Conservation (phyloP, 2,329 filamentous ascomycete species). For the Teratosphaeriaceae sp. region DNA sequence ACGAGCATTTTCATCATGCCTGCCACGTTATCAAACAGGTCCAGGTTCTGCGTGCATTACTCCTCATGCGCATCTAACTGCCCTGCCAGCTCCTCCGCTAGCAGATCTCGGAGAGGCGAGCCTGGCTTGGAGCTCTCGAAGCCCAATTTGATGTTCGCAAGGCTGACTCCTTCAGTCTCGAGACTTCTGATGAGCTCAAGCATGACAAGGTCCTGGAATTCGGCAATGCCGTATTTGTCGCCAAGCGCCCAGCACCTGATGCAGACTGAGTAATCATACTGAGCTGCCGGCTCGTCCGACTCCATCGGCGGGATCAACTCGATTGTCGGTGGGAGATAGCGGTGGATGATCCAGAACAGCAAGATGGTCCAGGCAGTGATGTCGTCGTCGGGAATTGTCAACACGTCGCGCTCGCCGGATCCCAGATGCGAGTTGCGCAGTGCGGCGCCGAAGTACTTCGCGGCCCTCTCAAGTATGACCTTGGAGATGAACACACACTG, state of each 20-base stretch:
- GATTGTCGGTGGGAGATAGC: no score
- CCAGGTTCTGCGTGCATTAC: neutral
- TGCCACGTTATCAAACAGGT: neutral
- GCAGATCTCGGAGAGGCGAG: neutral
- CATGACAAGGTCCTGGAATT: neutral
- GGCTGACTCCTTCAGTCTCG: neutral
- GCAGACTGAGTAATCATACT: neutral
- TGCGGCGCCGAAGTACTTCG: no score
- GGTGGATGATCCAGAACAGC: no score
- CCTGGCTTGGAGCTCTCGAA: neutral
- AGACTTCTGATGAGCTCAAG: neutral
- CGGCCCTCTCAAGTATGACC: neutral
- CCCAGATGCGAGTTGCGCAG: no score
- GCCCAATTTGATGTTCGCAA: neutral
- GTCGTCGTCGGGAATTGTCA: neutral
- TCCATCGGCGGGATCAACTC: no score
- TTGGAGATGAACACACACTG: neutral
- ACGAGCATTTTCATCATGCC: neutral
- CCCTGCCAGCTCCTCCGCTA: neutral
- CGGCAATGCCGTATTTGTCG: neutral
- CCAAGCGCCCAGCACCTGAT: neutral
- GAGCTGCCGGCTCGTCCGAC: no score
- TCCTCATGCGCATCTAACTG: neutral
- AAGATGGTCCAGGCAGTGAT: no score
- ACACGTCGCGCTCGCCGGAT: no score